Evolutionary conservation across 768 basidiomycete genomes (phyloP).

Genomic region (Ramaria sp.): DNA sequence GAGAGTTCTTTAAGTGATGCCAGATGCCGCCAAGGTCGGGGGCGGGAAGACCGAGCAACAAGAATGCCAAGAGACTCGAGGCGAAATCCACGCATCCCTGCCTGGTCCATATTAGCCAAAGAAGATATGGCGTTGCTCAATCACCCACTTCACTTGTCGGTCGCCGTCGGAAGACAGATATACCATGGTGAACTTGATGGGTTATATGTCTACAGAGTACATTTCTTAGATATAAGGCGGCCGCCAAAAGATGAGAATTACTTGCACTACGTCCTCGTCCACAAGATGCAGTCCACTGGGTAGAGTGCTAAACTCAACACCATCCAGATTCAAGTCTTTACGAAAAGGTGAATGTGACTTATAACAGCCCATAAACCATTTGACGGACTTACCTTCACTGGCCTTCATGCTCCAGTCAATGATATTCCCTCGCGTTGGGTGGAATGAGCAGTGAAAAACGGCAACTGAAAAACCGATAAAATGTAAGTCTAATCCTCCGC

Average conservation of each 20-base stretch:
- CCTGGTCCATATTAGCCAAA: constrained; percentile 6
- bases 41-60: constrained; percentile 49
- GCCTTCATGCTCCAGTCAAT: constrained; percentile 73
- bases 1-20: constrained; percentile 51
- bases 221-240: neutral
- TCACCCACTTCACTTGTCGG: constrained; percentile 40
- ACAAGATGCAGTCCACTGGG: constrained; percentile 77
- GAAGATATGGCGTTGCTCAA: neutral
- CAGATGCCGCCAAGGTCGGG: constrained; percentile 71
- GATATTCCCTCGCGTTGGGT: constrained; percentile 70
- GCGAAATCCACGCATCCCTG: constrained; percentile 70
- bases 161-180: constrained; percentile 64
- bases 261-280: constrained; percentile 72
- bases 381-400: constrained; percentile 41
- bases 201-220: constrained; percentile 50
- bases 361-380: neutral
- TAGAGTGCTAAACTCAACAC: constrained; percentile 71
- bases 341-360: neutral
- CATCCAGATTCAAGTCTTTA: constrained; percentile 53
- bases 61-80: constrained; percentile 72
- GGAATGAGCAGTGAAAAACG: constrained; percentile 78
- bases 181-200: constrained; percentile 56
- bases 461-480: constrained; percentile 38
- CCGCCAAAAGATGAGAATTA: constrained; percentile 7
- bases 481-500: neutral